Evolutionary conservation across 169 alveolate species (phyloP), one percentile per base, ranked within the genome.

Genomic region (Eimeria falciformis): DNA sequence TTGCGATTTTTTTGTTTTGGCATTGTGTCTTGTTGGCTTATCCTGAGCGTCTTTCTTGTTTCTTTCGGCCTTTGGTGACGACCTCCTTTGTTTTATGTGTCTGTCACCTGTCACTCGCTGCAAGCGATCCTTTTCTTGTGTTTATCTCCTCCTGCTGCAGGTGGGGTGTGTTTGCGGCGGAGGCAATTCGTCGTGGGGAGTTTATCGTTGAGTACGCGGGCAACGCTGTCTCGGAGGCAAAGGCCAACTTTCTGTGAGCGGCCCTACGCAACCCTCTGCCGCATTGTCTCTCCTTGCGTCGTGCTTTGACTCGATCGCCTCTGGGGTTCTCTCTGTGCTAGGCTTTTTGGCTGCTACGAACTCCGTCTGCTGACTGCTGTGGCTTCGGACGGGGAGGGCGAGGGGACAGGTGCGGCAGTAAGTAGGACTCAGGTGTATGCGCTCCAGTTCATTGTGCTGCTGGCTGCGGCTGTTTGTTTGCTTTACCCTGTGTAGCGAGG

Each of bases 151-250:
- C 25, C 55, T 71, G 25, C 46, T 58, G n/a, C 90, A 82, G 90
- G 46, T 82, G 90, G 90, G 90, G 90, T 5, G 90, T 82, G 65
- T 82, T 82, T 33, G 90, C 90, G n/a, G 90, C 79, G 25, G 90
- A 82, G 87, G 83, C 71, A 7, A 91, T 91, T 14, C 23, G 66
- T 23, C 65, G 77, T 21, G 94, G 83, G 50, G 91, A 83, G 55
- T 91, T 75, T 50, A 78, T 91, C 71, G 77, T 83, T 21, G 94
- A 91, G 68, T 91, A 91, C 86, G 71, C 91, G 2, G 91, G 88
- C 3, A 45, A 25, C 33, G 87, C 85, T 29, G 78, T 91, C 68
- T 65, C 88, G 7, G 94, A 91, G 55, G 94, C 94, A 17, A 66
- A 50, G 84, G 91, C 94, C 0, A 79, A 91, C 87, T 75, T 75